Base-by-base conservation (phyloP, 2,329 filamentous ascomycete species). In the Penicillium brevicompactum region DNA sequence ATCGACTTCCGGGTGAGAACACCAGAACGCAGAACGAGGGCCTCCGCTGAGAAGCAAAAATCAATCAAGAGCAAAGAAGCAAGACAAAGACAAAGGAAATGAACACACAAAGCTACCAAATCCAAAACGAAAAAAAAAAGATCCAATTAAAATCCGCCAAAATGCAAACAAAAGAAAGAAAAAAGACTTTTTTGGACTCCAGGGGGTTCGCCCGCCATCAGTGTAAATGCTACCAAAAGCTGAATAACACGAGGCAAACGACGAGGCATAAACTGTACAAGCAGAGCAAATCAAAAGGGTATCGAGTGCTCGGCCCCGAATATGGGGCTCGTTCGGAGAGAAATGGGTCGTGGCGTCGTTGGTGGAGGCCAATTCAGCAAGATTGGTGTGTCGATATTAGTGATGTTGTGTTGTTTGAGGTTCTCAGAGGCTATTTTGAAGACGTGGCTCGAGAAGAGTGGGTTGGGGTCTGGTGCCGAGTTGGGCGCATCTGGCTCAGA, bases 281-380 rank as follows among this genome's bases (percentile, higher is more conserved):
- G 58, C 57, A 57, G 56, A 63, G 56, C 52, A 61, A 64, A 65
- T 60, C 63, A 62, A 66, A 62, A 55, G 65, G 65, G 67, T 70
- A 68, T 70, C 64, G 63, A 64, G 55, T 59, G 57, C 56, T 53
- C 53, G 55, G 58, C 53, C 60, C 63, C 59, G 46, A 43, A 46
- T 48, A 53, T 49, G 51, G 60, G 56, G 52, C 52, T 54, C 41
- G 44, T 59, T 57, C 44, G 55, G 56, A 56, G 61, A 65, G 59
- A 65, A 59, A 48, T 41, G 46, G 51, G 53, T 52, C 56, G 58
- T 51, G 56, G 47, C 51, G 46, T 52, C 49, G 46, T 58, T 37
- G 55, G 49, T 50, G 48, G 50, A 32, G 40, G 52, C 52, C 52
- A 50, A 55, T 46, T 22, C 44, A 44, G 32, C 52, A 55, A 55